Conservation (phyloP, 1,284 basidiomycete species). For the Phellinidium pouzarii region DNA sequence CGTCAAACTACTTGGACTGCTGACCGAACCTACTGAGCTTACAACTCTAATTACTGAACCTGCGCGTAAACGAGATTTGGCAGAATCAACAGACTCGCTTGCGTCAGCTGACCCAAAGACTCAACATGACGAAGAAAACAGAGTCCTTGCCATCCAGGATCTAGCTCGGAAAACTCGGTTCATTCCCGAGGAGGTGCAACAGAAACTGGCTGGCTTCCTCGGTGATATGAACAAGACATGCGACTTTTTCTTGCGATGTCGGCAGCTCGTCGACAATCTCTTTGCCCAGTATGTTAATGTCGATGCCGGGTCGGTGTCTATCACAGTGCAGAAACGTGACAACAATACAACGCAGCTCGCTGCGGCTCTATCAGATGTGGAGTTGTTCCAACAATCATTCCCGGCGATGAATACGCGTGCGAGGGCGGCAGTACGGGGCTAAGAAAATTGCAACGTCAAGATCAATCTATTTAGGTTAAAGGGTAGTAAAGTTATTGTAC, state of each 20-base stretch:
- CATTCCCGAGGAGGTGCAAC: conserved; percentile 8
- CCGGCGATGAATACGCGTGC: conserved; percentile 3
- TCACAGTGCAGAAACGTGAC: neutral
- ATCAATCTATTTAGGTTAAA: neutral
- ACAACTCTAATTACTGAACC: neutral
- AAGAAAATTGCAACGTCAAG: neutral
- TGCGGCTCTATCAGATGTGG: too few species aligned
- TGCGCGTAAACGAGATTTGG: neutral
- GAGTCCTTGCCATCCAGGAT: neutral
- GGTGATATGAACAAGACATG: conserved; percentile 9
- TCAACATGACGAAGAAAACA: neutral
- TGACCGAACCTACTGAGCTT: neutral
- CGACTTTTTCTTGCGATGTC: conserved; percentile 12
- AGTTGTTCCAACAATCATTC: neutral
- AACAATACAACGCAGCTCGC: neutral
- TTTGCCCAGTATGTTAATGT: neutral
- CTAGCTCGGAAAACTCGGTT: conserved; percentile 8
- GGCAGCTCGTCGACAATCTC: conserved; percentile 8
- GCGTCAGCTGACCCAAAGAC: neutral
- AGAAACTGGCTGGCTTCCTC: conserved; percentile 10
- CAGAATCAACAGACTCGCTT: neutral
- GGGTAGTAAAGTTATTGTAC: neutral
- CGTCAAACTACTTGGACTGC: conserved; percentile 4
- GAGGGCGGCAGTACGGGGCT: neutral
- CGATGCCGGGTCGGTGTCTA: neutral